phyloP scores from a whole-genome alignment of 2,329 filamentous ascomycete species.

The Cordyceps pruinosa region DNA sequence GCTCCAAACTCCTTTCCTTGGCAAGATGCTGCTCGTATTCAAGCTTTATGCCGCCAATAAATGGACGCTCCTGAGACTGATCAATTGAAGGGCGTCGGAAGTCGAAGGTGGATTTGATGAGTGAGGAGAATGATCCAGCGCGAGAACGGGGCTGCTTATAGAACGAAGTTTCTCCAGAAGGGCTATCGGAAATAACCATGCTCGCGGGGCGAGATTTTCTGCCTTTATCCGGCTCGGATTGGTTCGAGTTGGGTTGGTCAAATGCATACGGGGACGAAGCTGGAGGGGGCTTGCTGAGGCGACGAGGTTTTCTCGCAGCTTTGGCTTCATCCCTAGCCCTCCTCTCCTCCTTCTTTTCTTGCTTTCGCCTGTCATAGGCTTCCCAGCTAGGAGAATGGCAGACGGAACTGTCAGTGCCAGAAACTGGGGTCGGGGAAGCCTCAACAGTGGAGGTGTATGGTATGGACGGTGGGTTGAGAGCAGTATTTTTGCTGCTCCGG shows the following conservation, averaged over 20 bases:
- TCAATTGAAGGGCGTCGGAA: conserved; percentile 28
- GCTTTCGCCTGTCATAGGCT: conserved; percentile 46
- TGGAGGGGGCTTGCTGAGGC: conserved; percentile 29
- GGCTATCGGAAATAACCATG: conserved; percentile 10
- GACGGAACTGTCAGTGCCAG: conserved; percentile 30
- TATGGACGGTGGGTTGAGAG: conserved; percentile 4
- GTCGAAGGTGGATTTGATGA: conserved; percentile 30
- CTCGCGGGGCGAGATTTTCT: conserved; percentile 17
- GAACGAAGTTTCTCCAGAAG: conserved; percentile 12
- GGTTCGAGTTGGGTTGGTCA: conserved; percentile 12
- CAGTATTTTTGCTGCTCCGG: neutral
- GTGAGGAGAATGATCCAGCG: conserved; percentile 31
- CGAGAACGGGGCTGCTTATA: conserved; percentile 23
- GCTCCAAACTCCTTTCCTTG: conserved; percentile 23
- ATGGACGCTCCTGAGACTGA: conserved; percentile 25
- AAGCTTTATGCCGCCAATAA: conserved; percentile 36
- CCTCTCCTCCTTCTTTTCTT: conserved; percentile 43
- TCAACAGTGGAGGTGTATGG: conserved; percentile 9
- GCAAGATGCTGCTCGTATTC: conserved; percentile 32
- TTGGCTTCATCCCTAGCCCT: conserved; percentile 34
- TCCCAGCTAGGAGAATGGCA: conserved; percentile 60
- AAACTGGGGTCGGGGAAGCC: conserved; percentile 1
- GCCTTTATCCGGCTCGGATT: conserved; percentile 16
- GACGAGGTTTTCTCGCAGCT: conserved; percentile 24
- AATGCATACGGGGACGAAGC: conserved; percentile 15